phyloP scores from a whole-genome alignment of 2,329 filamentous ascomycete genomes.

The Nigrospora oryzae region DNA sequence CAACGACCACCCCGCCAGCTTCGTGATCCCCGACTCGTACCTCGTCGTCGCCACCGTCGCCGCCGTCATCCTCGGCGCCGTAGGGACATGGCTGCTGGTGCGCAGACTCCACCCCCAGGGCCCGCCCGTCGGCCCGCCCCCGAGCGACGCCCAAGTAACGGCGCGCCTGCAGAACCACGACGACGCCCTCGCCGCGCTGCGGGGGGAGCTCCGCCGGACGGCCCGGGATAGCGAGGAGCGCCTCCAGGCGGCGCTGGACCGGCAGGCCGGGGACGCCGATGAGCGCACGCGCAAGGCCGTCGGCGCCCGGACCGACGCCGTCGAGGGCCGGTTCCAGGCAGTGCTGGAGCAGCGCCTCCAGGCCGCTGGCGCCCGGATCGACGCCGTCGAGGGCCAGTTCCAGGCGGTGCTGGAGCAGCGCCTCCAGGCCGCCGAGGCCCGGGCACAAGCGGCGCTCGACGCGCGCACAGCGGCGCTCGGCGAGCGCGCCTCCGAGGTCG shows the following conservation, averaged over 20 bases:
- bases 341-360: constrained; percentile 6
- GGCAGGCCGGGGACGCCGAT: constrained; percentile 7
- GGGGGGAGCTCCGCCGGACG: neutral
- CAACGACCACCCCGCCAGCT: neutral
- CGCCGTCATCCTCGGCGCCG: neutral
- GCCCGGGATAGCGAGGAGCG: neutral
- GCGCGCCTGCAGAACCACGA: neutral
- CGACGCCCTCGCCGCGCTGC: neutral
- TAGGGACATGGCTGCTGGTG: no score
- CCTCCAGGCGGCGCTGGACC: neutral
- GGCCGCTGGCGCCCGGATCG: constrained; percentile 7
- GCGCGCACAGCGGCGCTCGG: constrained; percentile 13
- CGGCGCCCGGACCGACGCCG: constrained; percentile 7
- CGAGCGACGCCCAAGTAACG: no score
- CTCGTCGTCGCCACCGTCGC: neutral
- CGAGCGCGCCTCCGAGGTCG: constrained; percentile 13
- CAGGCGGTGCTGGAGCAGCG: constrained; percentile 8
- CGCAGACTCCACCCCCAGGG: no score
- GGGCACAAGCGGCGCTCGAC: constrained; percentile 7
- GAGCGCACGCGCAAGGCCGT: constrained; percentile 6
- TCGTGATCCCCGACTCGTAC: neutral
- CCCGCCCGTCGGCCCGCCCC: no score
- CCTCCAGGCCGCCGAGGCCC: constrained; percentile 7
- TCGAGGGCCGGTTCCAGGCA: constrained; percentile 9
- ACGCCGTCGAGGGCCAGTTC: constrained; percentile 10